Base-by-base conservation (phyloP, 192 early-diverging fungal genomes). In the Entophlyctis helioformis region DNA sequence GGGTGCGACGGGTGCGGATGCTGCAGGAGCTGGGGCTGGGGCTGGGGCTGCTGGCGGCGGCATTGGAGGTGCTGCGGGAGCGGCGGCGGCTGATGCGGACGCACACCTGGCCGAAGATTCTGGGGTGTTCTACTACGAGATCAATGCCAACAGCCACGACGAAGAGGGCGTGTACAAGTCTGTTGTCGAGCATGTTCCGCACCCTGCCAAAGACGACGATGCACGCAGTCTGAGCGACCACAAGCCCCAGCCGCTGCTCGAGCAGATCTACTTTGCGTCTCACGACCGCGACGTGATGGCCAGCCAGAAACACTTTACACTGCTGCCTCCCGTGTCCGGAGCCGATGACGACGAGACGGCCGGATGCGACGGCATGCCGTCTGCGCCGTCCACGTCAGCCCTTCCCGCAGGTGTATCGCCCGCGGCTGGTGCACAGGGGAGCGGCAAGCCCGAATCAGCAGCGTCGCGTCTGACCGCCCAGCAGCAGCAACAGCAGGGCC, bases 211-310 rank as follows among this genome's bases (percentile, higher is more conserved):
- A 22, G n/a, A 19, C 4, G 69, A 59, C n/a, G 53, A 67, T 23
- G 39, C 34, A 2, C n/a, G 2, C 3, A 40, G 42, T 20, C 20
- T 28, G 4, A 25, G 35, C 1, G 58, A 70, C 26, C n/a, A 42
- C 25, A 55, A 60, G 16, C 69, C 69, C 5, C 31, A 21, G 13
- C 57, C 63, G 11, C 55, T 34, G 27, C 15, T 62, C 8, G 64
- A 74, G 37, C 72, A 74, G 36, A 67, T 74, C 15, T 35, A 64
- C 0, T 25, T 23, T 19, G 60, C 43, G 44, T 64, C 72, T 0
- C 11, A 16, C 3, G 67, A 74, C 34, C 40, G 66, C 4, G 66
- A 74, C 3, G 8, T 23, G 16, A 16, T 7, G 22, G 16, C 47
- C 3, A 36, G 48, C 12, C 18, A 36, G 21, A 53, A 53, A 44